Conservation (phyloP, 2,329 filamentous ascomycete genomes). For the Pezicula neosporulosa region DNA sequence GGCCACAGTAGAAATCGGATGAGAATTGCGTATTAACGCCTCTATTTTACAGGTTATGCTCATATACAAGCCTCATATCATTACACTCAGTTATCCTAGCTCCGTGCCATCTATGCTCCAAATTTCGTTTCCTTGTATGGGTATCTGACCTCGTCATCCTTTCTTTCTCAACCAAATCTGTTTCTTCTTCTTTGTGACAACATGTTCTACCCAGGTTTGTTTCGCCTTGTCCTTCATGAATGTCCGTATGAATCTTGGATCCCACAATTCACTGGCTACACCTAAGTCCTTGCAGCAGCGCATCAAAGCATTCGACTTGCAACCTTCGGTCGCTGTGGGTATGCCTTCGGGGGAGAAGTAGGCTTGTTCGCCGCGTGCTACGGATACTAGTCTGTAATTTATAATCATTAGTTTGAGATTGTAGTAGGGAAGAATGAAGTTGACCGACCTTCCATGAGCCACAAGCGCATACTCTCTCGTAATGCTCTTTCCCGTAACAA, state of each 20-base stretch:
- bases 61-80: background rate
- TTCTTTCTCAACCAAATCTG: constrained; percentile 85
- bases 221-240: constrained; percentile 74
- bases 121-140: constrained; percentile 50
- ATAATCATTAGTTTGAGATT: constrained; percentile 1
- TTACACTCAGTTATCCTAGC: background rate
- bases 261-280: constrained; percentile 93
- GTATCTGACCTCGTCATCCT: constrained; percentile 71
- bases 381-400: constrained; percentile 71
- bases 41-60: too few species aligned
- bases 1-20: too few species aligned
- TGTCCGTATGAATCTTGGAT: constrained; percentile 82
- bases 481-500: constrained; percentile 51
- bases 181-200: constrained; percentile 79
- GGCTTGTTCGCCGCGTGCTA: constrained; percentile 90
- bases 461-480: constrained; percentile 94
- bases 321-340: constrained; percentile 91
- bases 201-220: constrained; percentile 89
- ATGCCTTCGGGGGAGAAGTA: constrained; percentile 91
- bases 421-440: background rate
- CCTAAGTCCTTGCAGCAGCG: constrained; percentile 98
- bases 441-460: constrained; percentile 74
- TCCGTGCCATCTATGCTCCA: constrained; percentile 8
- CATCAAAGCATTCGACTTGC: constrained; percentile 97
- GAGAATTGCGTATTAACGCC: too few species aligned